These are phyloP conservation scores for Xylaria digitata DNA, from an alignment of 2,329 filamentous ascomycete species.

Conservation along the genomic window DNA sequence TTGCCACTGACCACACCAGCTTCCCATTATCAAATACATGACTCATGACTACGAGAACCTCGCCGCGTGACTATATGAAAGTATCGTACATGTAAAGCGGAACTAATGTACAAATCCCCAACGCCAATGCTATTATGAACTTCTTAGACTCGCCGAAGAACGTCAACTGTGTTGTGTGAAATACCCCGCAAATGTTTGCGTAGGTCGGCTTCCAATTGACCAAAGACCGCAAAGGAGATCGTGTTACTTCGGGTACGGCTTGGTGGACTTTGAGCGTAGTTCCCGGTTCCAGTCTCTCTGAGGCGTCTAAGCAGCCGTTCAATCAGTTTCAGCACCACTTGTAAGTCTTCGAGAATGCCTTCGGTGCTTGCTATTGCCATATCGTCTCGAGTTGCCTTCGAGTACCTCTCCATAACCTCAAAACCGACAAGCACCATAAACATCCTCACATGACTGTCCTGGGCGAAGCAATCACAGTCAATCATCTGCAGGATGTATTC, in stretches of 20 bases:
- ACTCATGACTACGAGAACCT: conserved; percentile 15
- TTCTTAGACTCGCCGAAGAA: conserved; percentile 35
- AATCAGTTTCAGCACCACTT: conserved; percentile 40
- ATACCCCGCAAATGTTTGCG: conserved; percentile 38
- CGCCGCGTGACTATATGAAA: conserved; percentile 22
- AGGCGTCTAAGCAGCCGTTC: conserved; percentile 40
- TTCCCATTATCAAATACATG: conserved; percentile 31
- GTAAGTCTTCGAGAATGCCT: conserved; percentile 38
- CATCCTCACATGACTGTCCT: conserved; percentile 39
- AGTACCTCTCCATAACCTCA: conserved; percentile 41
- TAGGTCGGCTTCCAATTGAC: conserved; percentile 39
- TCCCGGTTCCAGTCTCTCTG: conserved; percentile 27
- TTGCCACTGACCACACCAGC: conserved; percentile 11
- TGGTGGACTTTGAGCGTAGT: conserved; percentile 25
- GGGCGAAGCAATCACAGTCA: conserved; percentile 41
- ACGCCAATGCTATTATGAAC: conserved; percentile 31
- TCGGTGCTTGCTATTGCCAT: conserved; percentile 35
- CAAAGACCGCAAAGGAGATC: conserved; percentile 40
- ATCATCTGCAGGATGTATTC: conserved; percentile 39
- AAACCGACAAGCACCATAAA: conserved; percentile 41
- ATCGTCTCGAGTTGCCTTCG: conserved; percentile 34
- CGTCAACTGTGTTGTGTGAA: conserved; percentile 38
- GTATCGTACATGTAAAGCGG: conserved; percentile 34
- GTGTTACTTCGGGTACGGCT: conserved; percentile 22
- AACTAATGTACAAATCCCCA: conserved; percentile 35